Evolutionary conservation across 495 filamentous ascomycete genomes (phyloP).

Genomic region (Penicillium odoratum): DNA sequence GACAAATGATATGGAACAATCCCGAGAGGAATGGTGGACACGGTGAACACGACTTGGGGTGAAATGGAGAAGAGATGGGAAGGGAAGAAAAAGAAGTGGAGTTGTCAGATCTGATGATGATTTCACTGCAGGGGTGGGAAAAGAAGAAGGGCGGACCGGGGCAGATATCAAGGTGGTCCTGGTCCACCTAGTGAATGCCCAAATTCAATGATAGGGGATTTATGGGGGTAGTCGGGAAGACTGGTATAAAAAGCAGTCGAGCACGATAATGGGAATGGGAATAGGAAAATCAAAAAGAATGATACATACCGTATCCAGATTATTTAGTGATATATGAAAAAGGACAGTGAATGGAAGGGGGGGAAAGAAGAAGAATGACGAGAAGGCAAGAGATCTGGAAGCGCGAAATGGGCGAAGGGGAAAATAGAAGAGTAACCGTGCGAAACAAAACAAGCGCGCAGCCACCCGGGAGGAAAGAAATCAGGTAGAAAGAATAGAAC

Average conservation of each 20-base stretch:
- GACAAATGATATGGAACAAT: conserved; percentile 1
- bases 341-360: conserved; percentile 7
- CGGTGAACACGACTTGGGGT: conserved; percentile 3
- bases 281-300: conserved; percentile 1
- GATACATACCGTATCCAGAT: conserved; percentile 3
- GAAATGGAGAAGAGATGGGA: conserved; percentile 15
- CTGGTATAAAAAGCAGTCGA: conserved; percentile 1
- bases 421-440: conserved; percentile 9
- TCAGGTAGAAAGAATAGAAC: conserved; percentile 16
- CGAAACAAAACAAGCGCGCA: conserved; percentile 26
- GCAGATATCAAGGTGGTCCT: conserved; percentile 28
- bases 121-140: conserved; percentile 30
- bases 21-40: not conserved
- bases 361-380: conserved; percentile 7
- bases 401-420: conserved; percentile 6
- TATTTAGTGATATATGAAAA: conserved; percentile 4
- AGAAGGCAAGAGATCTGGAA: conserved; percentile 8
- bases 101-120: conserved; percentile 28
- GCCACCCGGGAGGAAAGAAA: conserved; percentile 18
- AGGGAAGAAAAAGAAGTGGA: conserved; percentile 29
- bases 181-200: conserved; percentile 3
- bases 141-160: conserved; percentile 11
- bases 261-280: conserved; percentile 1
- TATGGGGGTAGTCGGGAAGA: not conserved
- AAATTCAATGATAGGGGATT: conserved; percentile 15